Conservation (phyloP, 2,329 filamentous ascomycete species). For the Tothia fuscella region DNA sequence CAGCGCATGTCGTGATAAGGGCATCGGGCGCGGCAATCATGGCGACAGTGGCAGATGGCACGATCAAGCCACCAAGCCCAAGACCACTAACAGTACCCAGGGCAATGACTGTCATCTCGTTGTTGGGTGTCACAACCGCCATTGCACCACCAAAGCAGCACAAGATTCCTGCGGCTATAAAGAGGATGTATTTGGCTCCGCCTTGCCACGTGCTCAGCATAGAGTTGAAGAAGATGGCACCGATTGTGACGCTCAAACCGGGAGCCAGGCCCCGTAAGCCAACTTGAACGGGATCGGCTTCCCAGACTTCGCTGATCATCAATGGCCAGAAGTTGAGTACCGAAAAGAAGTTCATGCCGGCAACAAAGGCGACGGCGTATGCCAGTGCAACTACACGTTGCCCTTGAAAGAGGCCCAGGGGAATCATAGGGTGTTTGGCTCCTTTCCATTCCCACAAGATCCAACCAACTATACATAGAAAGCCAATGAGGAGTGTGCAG, state of each 20-base stretch:
- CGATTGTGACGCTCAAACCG: slow-evolving; percentile 18
- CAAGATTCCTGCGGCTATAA: slow-evolving; percentile 21
- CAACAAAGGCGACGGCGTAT: slow-evolving; percentile 24
- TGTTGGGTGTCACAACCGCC: slow-evolving; percentile 21
- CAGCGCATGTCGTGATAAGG: slow-evolving; percentile 21
- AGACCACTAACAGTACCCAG: slow-evolving; percentile 24
- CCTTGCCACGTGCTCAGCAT: slow-evolving; percentile 17
- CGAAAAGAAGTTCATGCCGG: slow-evolving; percentile 22
- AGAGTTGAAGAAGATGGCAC: slow-evolving; percentile 21
- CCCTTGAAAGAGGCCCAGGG: slow-evolving; percentile 23
- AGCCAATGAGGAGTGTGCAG: slow-evolving; percentile 65
- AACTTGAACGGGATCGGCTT: slow-evolving; percentile 20
- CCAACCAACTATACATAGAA: slow-evolving; percentile 40
- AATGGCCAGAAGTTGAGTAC: slow-evolving; percentile 24
- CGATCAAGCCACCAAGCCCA: slow-evolving; percentile 26
- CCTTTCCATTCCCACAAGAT: slow-evolving; percentile 27
- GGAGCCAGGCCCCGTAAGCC: slow-evolving; percentile 21
- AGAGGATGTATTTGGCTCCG: slow-evolving; percentile 19
- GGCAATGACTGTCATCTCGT: slow-evolving; percentile 19
- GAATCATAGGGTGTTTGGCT: slow-evolving; percentile 28
- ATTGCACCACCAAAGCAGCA: slow-evolving; percentile 22
- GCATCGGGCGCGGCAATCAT: slow-evolving; percentile 17
- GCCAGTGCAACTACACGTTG: slow-evolving; percentile 22
- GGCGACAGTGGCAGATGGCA: slow-evolving; percentile 23
- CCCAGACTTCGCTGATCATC: slow-evolving; percentile 20